Percentiles rank a stretch among this genome's conserved stretches.
Conservation (phyloP, 2,329 filamentous ascomycete species). For the Colletotrichum viniferum region DNA sequence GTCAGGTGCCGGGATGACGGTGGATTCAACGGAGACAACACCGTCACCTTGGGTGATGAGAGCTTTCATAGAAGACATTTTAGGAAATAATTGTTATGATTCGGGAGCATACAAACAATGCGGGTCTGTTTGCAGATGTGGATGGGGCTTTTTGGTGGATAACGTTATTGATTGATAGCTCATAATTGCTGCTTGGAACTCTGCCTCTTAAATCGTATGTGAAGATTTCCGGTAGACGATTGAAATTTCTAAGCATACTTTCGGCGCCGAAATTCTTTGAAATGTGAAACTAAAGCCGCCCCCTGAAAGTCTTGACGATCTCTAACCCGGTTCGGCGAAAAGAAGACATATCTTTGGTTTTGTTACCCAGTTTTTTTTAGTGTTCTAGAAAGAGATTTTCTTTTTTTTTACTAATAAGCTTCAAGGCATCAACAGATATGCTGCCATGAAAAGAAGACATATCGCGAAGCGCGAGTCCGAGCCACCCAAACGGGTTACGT, state of each 20-base stretch:
- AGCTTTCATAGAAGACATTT: conserved; percentile 8
- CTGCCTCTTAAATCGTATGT: background rate
- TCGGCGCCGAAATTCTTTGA: background rate
- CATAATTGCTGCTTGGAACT: background rate
- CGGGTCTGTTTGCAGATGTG: background rate
- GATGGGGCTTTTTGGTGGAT: background rate
- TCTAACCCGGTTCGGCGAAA: background rate
- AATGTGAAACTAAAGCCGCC: background rate
- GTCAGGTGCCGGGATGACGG: conserved; percentile 28
- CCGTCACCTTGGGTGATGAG: conserved; percentile 36
- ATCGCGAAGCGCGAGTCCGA: background rate
- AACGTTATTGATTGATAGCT: background rate
- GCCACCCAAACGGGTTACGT: background rate
- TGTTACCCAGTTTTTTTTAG: no score
- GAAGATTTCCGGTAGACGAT: background rate
- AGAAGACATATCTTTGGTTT: no score
- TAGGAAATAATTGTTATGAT: background rate
- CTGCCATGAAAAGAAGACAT: no score
- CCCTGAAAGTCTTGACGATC: background rate
- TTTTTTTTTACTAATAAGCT: no score
- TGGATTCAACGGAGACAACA: conserved; percentile 28
- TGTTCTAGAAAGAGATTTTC: no score
- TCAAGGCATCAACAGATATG: no score
- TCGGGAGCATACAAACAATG: background rate
- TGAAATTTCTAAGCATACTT: background rate